Percentiles rank a stretch among this genome's conserved stretches.
phyloP scores from a whole-genome alignment of 108 stramenopile genomes.

The Hondaea fermentalgiana region DNA sequence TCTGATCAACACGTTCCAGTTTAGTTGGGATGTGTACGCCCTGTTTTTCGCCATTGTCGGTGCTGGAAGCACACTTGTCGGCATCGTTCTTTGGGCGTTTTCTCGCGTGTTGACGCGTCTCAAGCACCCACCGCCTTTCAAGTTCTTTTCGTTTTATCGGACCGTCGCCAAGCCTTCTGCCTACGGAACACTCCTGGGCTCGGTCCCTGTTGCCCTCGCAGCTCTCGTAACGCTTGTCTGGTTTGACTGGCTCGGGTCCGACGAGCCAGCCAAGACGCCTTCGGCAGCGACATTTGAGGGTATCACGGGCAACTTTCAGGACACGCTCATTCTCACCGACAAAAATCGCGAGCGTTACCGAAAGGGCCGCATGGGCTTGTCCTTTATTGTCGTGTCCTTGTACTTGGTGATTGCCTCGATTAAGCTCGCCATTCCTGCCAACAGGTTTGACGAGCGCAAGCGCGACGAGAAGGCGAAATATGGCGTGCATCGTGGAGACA shows the following conservation, averaged over 20 bases:
- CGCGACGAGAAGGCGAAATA: neutral
- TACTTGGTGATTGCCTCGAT: slow-evolving; percentile 43
- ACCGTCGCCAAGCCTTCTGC: slow-evolving; percentile 55
- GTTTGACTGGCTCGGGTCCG: slow-evolving; percentile 32
- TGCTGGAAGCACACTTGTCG: slow-evolving; percentile 41
- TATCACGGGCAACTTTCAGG: slow-evolving; percentile 51
- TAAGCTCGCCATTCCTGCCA: slow-evolving; percentile 41
- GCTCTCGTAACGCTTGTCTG: slow-evolving; percentile 37
- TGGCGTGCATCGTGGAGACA: neutral
- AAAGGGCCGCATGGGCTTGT: slow-evolving; percentile 58
- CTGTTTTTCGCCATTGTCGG: slow-evolving; percentile 62
- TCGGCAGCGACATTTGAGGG: slow-evolving; percentile 45
- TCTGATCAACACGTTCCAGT: slow-evolving; percentile 67
- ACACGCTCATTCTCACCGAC: slow-evolving; percentile 38
- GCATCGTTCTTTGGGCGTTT: slow-evolving; percentile 53
- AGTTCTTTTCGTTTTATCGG: slow-evolving; percentile 46
- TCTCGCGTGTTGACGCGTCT: slow-evolving; percentile 67
- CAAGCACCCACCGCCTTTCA: slow-evolving; percentile 65
- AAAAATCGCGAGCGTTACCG: slow-evolving; percentile 45
- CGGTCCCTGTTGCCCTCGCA: slow-evolving; percentile 50
- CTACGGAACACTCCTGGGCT: slow-evolving; percentile 50
- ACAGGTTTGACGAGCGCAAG: slow-evolving; percentile 22
- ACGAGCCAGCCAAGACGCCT: neutral
- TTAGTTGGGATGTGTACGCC: slow-evolving; percentile 56
- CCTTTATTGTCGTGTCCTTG: slow-evolving; percentile 51